Base-by-base conservation (phyloP, 2,329 filamentous ascomycete genomes). In the Elsinoe perseae region DNA sequence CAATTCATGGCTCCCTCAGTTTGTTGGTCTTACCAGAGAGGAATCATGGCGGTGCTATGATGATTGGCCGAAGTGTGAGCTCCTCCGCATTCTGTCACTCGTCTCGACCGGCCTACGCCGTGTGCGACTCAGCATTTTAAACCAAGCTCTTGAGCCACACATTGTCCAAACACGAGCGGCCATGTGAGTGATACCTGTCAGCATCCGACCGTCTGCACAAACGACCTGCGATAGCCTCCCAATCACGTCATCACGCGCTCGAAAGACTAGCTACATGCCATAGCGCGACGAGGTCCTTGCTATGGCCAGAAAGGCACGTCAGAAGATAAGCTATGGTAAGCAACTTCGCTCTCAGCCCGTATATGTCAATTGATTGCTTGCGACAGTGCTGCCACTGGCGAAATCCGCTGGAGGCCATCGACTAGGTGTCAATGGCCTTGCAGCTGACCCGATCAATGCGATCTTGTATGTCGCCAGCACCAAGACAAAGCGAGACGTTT, bases 351-450 rank as follows among this genome's bases (percentile, higher is more conserved):
- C 12, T 10, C 28, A 10, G 28, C 5, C 7, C 7, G 16, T n/a
- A n/a, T n/a, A 4, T 23, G 18, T 3, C n/a, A 23, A 44, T 20
- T 54, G 12, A 54, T 14, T 10, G 4, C 7, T 12, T 10, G n/a
- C 16, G 36, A 42, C 66, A 86, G 84, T 89, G 72, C 79, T 89
- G 63, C 85, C 85, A 66, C 81, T 87, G 64, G 82, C 84, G 60
- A 84, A 86, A 71, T 83, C 82, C 58, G 80, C 83, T 16, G 89
- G 89, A 63, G 92, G 92, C 57, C 93, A 98, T 76, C 81, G 91
- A 65, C 83, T 97, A 57, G 93, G 93, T 62, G 89, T 98, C 64
- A 96, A 97, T 77, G 91, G 92, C 61, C 82, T 98, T 59, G 89
- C 89, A 54, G 85, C 96, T 62, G 93, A 97, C 73, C 77, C 80